Base-by-base conservation (phyloP, 2,329 filamentous ascomycete species). In the Thermomyces lanuginosus region DNA sequence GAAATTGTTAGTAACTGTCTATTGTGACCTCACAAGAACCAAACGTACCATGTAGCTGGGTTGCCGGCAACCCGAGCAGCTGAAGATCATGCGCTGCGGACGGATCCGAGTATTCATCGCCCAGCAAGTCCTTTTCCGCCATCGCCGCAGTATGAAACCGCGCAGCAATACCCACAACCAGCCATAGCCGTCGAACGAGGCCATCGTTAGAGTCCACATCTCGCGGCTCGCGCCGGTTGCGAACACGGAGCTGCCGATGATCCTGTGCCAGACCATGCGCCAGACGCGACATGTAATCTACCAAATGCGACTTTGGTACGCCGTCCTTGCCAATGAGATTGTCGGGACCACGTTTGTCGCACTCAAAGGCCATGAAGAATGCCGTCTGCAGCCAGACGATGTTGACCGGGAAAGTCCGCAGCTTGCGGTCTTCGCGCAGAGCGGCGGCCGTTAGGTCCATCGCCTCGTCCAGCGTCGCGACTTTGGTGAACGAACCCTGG, bases 141-240 rank as follows among this genome's bases (percentile, higher is more conserved):
- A 54, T 48, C 36, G 53, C 54, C 16, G 56, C 44, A 11, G 49
- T 44, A 34, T 57, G 52, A 53, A 53, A 58, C 20, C 55, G 53
- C 5, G 46, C 42, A 21, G 58, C 31, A 18, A 58, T 51, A 18
- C 44, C 43, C 28, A 56, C 34, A 2, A 49, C 48, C 4, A 54
- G 49, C 50, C 53, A 58, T 29, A 43, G 49, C 12, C 53, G 51
- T 13, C 55, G 43, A 12, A 45, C 47, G 17, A 58, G 38, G 20
- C 55, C 55, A 14, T 44, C 44, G 31, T 58, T 51, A 4, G 53
- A 56, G 33, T 57, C 55, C 10, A 46, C 26, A 25, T 55, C 53
- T 8, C 44, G 40, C 25, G 52, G 45, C 4, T 48, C 41, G 5
- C n/a, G n/a, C n/a, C 41, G 41, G 24, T 52, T 50, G 26, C 32